Conservation (phyloP, 345 rosid species). For the Citrus sp. region DNA sequence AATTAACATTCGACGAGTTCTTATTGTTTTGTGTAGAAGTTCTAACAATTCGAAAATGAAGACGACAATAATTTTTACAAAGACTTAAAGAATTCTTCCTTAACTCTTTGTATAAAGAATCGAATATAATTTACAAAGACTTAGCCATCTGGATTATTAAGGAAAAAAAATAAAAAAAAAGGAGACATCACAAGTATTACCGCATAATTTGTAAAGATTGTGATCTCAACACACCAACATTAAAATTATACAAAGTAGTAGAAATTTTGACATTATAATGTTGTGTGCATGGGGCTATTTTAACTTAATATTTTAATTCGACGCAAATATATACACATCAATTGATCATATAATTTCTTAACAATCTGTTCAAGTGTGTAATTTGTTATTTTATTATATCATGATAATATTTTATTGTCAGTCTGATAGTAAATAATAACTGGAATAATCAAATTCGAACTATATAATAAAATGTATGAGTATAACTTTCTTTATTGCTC, state of each 20-base stretch:
- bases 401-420: too few relatives aligned
- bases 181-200: too few relatives aligned
- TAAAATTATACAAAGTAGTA: too few relatives aligned
- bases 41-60: neutral
- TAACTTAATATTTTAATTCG: neutral
- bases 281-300: neutral
- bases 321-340: too few relatives aligned
- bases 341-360: too few relatives aligned
- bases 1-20: neutral
- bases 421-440: too few relatives aligned
- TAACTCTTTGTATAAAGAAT: neutral
- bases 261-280: neutral
- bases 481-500: neutral
- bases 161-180: too few relatives aligned
- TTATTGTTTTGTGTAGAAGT: neutral
- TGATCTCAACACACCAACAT: neutral
- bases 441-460: neutral
- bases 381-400: too few relatives aligned
- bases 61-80: too few relatives aligned
- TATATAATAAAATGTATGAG: too few relatives aligned
- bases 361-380: too few relatives aligned
- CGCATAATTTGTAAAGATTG: neutral
- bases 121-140: neutral
- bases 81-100: neutral
- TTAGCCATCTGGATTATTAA: neutral